These are phyloP conservation scores for Pythium dissotocum DNA, from an alignment of 352 stramenopile species.

Conservation along the genomic window DNA sequence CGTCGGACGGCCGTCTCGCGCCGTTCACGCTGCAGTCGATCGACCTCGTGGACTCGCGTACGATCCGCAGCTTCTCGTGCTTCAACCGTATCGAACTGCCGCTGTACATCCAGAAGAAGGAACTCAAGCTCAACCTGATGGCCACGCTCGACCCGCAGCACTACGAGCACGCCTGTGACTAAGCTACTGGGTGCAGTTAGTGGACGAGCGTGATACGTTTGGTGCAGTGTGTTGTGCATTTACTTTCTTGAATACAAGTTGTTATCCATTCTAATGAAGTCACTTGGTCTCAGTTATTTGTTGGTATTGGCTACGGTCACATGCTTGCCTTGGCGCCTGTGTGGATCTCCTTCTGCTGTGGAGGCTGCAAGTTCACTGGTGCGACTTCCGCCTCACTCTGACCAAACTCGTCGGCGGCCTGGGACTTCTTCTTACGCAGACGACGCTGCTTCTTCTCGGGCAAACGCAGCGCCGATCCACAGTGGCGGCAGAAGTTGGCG, in stretches of 20 bases:
- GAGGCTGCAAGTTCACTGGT: slow-evolving; percentile 1
- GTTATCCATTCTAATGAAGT: too few relatives aligned
- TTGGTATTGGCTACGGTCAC: background rate
- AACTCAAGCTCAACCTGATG: too few relatives aligned
- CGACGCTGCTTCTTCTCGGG: background rate
- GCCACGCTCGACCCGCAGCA: too few relatives aligned
- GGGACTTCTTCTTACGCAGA: slow-evolving; percentile 23
- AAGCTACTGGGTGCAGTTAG: too few relatives aligned
- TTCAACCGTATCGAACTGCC: slow-evolving; percentile 92
- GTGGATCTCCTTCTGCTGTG: slow-evolving; percentile 7
- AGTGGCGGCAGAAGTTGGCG: slow-evolving; percentile 77
- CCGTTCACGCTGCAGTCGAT: slow-evolving; percentile 71
- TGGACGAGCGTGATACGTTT: too few relatives aligned
- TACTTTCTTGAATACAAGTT: too few relatives aligned
- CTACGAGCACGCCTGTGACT: too few relatives aligned
- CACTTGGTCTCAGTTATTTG: too few relatives aligned
- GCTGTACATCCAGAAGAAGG: too few relatives aligned
- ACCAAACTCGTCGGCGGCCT: slow-evolving; percentile 8
- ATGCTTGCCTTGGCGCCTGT: slow-evolving; percentile 14
- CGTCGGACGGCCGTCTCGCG: slow-evolving; percentile 33
- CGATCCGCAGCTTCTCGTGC: slow-evolving; percentile 37
- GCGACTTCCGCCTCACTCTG: background rate
- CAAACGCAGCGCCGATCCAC: slow-evolving; percentile 47
- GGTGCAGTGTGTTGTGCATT: too few relatives aligned
- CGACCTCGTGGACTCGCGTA: slow-evolving; percentile 26